Evolutionary conservation across 2,329 filamentous ascomycete genomes (phyloP).

Genomic region (Arthrobotrys pseudoclavata): DNA sequence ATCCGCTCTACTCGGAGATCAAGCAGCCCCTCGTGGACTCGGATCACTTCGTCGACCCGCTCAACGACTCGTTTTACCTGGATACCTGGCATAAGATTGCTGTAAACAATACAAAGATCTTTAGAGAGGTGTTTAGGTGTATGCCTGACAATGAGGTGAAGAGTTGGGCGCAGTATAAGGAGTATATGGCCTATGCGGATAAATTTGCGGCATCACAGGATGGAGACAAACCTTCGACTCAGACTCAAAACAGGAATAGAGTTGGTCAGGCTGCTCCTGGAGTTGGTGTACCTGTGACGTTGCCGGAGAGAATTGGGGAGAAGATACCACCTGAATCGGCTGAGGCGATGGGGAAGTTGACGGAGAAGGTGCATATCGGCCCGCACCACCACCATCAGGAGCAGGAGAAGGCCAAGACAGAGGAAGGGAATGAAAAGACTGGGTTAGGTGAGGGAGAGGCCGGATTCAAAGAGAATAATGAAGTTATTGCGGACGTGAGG

Average conservation of each 20-base stretch:
- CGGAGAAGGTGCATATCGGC: conserved; percentile 63
- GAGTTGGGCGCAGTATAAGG: conserved; percentile 92
- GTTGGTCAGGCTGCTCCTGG: conserved; percentile 69
- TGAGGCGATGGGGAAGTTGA: conserved; percentile 61
- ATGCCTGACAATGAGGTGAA: conserved; percentile 96
- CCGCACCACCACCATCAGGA: conserved; percentile 63
- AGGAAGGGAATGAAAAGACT: conserved; percentile 55
- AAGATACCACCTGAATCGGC: conserved; percentile 47
- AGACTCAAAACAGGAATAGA: conserved; percentile 69
- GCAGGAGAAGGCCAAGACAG: conserved; percentile 64
- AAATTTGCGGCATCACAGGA: conserved; percentile 79
- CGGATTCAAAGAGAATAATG: conserved; percentile 47
- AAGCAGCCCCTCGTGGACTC: conserved; percentile 80
- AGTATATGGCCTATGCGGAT: conserved; percentile 81
- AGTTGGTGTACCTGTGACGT: conserved; percentile 60
- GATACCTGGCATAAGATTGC: conserved; percentile 90
- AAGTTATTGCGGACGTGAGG: neutral
- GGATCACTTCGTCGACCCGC: conserved; percentile 93
- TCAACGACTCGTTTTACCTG: conserved; percentile 84
- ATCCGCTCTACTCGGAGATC: conserved; percentile 77
- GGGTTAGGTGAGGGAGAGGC: neutral
- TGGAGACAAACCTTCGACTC: conserved; percentile 67
- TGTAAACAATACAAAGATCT: conserved; percentile 95
- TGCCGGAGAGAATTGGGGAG: conserved; percentile 54
- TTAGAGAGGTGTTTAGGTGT: conserved; percentile 91